Evolutionary conservation across 805 yeast species (phyloP).

Genomic region (Wickerhamiella azyma): DNA sequence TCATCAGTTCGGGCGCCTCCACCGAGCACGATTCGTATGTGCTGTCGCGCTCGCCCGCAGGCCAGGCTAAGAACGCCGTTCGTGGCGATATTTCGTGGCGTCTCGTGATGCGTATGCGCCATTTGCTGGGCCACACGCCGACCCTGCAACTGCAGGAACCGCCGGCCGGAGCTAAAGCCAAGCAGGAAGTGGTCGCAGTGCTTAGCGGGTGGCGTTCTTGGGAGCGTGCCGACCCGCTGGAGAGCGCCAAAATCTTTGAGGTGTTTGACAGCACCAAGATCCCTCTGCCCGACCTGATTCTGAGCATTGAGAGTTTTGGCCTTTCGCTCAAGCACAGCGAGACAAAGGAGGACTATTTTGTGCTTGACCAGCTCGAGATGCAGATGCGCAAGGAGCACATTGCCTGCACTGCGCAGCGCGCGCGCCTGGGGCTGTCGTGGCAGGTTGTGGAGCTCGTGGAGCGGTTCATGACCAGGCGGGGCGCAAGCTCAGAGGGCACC

Average conservation of each 20-base stretch:
- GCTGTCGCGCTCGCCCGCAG: slow-evolving; percentile 68
- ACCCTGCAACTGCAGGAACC: slow-evolving; percentile 22
- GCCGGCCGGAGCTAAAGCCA: slow-evolving; percentile 45
- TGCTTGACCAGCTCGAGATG: slow-evolving; percentile 23
- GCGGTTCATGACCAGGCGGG: neutral
- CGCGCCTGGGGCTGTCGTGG: slow-evolving; percentile 4
- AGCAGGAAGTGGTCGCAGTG: slow-evolving; percentile 38
- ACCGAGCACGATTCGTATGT: slow-evolving; percentile 80
- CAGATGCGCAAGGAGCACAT: neutral
- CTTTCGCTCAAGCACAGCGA: slow-evolving; percentile 21
- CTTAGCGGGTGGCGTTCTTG: slow-evolving; percentile 80
- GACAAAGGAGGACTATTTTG: slow-evolving; percentile 24
- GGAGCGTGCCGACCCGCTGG: slow-evolving; percentile 38
- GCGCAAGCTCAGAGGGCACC: neutral
- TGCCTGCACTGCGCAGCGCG: neutral
- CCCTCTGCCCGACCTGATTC: neutral
- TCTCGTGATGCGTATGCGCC: slow-evolving; percentile 62
- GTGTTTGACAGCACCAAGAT: neutral
- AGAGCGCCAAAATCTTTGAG: slow-evolving; percentile 19
- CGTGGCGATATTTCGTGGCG: slow-evolving; percentile 82
- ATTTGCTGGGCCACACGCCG: slow-evolving; percentile 51
- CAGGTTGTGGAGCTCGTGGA: neutral
- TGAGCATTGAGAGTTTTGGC: slow-evolving; percentile 23
- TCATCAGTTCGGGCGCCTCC: slow-evolving; percentile 33
- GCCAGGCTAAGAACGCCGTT: slow-evolving; percentile 61